phyloP scores from a whole-genome alignment of 2,329 filamentous ascomycete species.

The Xylariaceae sp. region DNA sequence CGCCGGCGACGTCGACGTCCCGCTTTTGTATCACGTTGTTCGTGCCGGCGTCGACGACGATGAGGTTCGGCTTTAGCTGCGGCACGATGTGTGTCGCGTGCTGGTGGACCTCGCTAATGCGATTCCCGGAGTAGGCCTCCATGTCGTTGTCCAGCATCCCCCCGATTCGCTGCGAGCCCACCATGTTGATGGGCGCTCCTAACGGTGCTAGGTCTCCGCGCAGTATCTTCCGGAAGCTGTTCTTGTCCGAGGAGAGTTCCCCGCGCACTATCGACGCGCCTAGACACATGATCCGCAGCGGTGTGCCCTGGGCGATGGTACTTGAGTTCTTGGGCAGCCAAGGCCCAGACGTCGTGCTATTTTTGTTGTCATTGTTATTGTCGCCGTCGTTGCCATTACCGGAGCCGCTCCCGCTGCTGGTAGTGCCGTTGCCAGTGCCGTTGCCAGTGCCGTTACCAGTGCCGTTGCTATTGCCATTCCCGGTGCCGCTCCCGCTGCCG shows the following conservation, averaged over 20 bases:
- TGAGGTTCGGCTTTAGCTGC: conserved; percentile 39
- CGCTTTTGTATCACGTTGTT: conserved; percentile 43
- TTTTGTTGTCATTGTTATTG: conserved; percentile 9
- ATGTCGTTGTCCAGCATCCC: conserved; percentile 43
- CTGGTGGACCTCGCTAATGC: conserved; percentile 39
- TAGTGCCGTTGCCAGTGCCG: not conserved
- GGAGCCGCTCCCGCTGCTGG: not conserved
- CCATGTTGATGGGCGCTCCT: conserved; percentile 40
- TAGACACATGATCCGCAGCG: conserved; percentile 42
- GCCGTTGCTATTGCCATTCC: not conserved
- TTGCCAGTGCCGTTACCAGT: not conserved
- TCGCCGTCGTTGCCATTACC: not conserved
- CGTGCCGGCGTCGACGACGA: conserved; percentile 44
- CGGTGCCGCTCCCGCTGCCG: not conserved
- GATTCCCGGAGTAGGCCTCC: conserved; percentile 43
- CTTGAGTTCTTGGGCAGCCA: conserved; percentile 38
- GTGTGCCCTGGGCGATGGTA: conserved; percentile 36
- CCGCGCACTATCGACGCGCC: conserved; percentile 41
- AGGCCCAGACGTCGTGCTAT: conserved; percentile 8
- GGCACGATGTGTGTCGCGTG: conserved; percentile 39
- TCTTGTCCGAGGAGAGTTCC: conserved; percentile 34
- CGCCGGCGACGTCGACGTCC: conserved; percentile 36
- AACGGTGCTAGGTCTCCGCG: conserved; percentile 36
- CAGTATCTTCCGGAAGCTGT: conserved; percentile 40
- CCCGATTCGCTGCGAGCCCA: conserved; percentile 42